Conservation (phyloP, 2,329 filamentous ascomycete species). For the Verticillium zaregamsianum region DNA sequence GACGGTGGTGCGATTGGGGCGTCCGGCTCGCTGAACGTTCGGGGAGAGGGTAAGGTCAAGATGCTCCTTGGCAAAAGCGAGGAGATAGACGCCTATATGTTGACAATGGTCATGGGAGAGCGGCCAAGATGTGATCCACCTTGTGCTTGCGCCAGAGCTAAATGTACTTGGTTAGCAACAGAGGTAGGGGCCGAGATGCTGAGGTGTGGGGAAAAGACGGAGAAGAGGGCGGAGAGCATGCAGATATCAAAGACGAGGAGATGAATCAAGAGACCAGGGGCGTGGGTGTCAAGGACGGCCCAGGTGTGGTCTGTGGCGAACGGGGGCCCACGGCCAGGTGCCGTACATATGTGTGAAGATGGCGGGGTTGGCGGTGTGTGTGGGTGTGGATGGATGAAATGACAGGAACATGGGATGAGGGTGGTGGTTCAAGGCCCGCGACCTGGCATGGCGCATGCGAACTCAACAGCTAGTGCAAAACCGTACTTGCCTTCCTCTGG, state of each 20-base stretch:
- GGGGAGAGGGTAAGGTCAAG: neutral
- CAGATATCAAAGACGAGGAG: neutral
- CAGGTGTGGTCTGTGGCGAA: neutral
- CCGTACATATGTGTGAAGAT: neutral
- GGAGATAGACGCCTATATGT: neutral
- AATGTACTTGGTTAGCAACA: neutral
- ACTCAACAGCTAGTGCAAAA: neutral
- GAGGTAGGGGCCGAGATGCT: neutral
- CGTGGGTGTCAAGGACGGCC: neutral
- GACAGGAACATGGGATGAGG: slow-evolving; percentile 15
- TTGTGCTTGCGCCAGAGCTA: neutral
- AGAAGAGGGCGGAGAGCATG: neutral
- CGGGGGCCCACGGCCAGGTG: neutral
- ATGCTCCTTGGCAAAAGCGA: neutral
- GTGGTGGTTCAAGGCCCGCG: slow-evolving; percentile 1
- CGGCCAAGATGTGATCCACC: neutral
- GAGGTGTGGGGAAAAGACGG: neutral
- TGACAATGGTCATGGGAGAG: neutral
- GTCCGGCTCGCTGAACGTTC: neutral
- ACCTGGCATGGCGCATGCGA: neutral
- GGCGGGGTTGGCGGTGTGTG: slow-evolving; percentile 1
- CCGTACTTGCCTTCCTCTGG: neutral
- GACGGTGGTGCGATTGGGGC: neutral
- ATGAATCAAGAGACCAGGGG: neutral
- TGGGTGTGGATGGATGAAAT: slow-evolving; percentile 7